These are phyloP conservation scores for Coniferiporia weirii DNA, from an alignment of 1,284 basidiomycete genomes.

Conservation along the genomic window DNA sequence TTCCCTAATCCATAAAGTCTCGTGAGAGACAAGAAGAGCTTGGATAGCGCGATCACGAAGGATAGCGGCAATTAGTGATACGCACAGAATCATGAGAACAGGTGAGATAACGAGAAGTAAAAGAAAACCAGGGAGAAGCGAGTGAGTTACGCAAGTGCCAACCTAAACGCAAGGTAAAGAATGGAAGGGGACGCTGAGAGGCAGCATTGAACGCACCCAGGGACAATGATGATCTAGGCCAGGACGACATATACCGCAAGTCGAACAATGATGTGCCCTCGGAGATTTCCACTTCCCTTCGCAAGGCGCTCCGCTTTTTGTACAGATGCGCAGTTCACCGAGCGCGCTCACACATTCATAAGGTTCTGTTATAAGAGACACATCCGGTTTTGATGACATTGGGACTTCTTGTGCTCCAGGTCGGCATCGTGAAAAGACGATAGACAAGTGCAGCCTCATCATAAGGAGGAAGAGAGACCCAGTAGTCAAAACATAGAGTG, in stretches of 20 bases:
- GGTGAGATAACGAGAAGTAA: conserved; percentile 34
- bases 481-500: conserved; percentile 4
- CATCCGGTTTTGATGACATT: background rate
- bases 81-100: conserved; percentile 28
- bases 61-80: conserved; percentile 31
- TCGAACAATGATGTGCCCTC: conserved; percentile 46
- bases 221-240: conserved; percentile 55
- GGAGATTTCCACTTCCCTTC: conserved; percentile 45
- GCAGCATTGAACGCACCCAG: conserved; percentile 35
- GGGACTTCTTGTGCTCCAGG: background rate
- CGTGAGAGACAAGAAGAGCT: conserved; percentile 33
- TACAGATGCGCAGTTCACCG: conserved; percentile 2
- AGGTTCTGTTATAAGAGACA: background rate
- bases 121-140: conserved; percentile 39
- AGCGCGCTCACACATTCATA: conserved; percentile 10
- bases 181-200: background rate
- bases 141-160: conserved; percentile 44
- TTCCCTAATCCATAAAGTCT: conserved; percentile 30
- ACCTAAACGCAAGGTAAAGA: conserved; percentile 29
- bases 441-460: background rate
- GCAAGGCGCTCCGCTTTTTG: conserved; percentile 25
- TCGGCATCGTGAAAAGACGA: conserved; percentile 4
- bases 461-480: background rate
- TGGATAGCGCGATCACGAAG: conserved; percentile 30
- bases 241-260: conserved; percentile 43